These are phyloP conservation scores for Phytomonas serpens DNA, from an alignment of 208 protist species.

Conservation along the genomic window DNA sequence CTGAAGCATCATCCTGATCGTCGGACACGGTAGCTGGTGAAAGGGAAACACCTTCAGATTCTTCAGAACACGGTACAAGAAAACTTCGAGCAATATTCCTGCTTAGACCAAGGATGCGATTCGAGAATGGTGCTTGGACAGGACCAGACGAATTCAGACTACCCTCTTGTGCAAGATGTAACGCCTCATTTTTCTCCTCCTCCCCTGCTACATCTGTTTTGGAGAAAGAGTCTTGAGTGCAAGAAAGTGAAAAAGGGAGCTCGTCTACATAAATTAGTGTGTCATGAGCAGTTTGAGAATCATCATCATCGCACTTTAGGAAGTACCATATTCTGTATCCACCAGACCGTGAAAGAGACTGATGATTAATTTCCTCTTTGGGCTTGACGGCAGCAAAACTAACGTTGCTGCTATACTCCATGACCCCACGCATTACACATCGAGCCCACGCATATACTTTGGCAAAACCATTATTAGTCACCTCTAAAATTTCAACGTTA, in stretches of 20 bases:
- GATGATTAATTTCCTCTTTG: background rate
- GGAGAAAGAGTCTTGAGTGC: background rate
- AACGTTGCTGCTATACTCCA: background rate
- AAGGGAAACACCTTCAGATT: background rate
- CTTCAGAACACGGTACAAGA: background rate
- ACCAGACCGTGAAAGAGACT: background rate
- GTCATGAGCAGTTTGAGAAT: background rate
- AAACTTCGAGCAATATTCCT: background rate
- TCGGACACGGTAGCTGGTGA: background rate
- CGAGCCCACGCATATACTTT: background rate
- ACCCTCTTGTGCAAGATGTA: background rate
- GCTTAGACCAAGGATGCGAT: background rate
- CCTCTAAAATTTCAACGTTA: background rate
- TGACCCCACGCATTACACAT: background rate
- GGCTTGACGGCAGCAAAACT: background rate
- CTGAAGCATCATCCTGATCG: background rate
- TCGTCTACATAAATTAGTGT: constrained; percentile 16
- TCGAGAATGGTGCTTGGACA: background rate
- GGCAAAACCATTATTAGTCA: background rate
- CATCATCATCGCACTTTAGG: constrained; percentile 1
- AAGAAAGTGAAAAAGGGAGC: background rate
- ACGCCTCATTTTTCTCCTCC: background rate
- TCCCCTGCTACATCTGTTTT: background rate
- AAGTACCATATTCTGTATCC: background rate
- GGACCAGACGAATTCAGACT: background rate